Conservation (phyloP, 441 rosid species). For the Croton laevigatus region DNA sequence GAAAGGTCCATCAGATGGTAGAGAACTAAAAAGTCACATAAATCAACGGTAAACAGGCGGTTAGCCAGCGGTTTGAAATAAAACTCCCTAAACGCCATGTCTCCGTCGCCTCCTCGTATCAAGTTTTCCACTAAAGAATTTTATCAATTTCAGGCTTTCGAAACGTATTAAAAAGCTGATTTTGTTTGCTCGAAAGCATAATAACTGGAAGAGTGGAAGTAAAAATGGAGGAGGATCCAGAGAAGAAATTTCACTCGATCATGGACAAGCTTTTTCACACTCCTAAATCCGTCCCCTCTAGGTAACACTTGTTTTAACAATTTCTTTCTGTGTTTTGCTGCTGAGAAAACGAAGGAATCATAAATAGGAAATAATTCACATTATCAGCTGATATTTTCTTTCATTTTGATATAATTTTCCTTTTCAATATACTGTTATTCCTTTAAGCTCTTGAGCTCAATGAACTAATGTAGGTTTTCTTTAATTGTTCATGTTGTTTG, state of each 20-base stretch:
- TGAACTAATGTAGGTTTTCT: neutral
- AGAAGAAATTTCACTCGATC: constrained; percentile 27
- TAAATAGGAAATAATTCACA: neutral
- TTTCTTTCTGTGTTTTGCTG: neutral
- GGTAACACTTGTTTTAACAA: neutral
- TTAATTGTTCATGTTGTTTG: neutral
- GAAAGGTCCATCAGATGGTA: no score
- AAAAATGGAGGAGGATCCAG: constrained; percentile 23
- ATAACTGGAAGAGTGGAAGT: neutral
- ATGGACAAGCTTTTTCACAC: constrained; percentile 28
- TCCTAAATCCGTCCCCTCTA: constrained; percentile 15
- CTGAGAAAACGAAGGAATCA: neutral
- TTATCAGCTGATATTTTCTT: neutral
- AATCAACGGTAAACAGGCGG: no score
- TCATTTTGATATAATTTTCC: neutral
- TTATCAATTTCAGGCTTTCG: neutral
- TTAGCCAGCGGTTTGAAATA: no score
- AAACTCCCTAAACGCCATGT: no score
- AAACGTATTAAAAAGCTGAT: neutral
- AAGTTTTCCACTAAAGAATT: no score
- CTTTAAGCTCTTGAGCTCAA: neutral
- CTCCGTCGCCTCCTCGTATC: neutral
- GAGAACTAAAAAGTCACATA: no score
- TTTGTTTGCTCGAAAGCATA: neutral
- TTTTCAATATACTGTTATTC: neutral